phyloP scores from a whole-genome alignment of 202 grass and related monocot genomes.

The Panicum virgatum region DNA sequence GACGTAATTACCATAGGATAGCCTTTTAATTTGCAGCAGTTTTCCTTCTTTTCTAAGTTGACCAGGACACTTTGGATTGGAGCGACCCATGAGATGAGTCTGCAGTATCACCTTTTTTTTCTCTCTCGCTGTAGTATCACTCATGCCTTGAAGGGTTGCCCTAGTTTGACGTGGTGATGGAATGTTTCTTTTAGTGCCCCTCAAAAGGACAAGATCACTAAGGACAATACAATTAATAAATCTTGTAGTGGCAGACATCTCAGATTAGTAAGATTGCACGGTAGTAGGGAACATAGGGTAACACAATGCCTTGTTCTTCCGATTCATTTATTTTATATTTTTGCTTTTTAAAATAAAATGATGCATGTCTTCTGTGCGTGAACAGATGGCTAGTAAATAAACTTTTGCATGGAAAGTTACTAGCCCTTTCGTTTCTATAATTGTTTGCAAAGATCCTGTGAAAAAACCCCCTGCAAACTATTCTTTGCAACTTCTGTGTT shows the following conservation, averaged over 20 bases:
- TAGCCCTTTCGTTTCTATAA: neutral
- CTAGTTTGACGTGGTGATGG: neutral
- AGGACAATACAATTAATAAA: constrained; percentile 20
- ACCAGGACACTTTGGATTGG: neutral
- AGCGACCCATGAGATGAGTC: neutral
- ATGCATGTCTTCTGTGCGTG: too few species aligned
- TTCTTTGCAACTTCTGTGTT: neutral
- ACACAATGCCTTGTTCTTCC: neutral
- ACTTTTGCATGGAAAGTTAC: neutral
- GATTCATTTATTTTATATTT: neutral
- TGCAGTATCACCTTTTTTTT: neutral
- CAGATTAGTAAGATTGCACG: constrained; percentile 34
- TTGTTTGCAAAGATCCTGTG: neutral
- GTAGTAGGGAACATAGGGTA: constrained; percentile 31
- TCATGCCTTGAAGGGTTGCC: neutral
- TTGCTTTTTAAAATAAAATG: neutral
- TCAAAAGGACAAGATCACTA: constrained; percentile 13
- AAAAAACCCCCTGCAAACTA: neutral
- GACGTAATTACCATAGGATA: neutral
- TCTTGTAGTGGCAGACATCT: constrained; percentile 35
- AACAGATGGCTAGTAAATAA: neutral
- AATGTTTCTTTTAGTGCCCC: constrained; percentile 19
- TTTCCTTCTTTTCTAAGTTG: neutral
- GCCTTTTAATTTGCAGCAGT: neutral
- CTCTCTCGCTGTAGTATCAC: neutral